Evolutionary conservation across 208 protist species (phyloP).

Genomic region (Wallacemonas sp.): DNA sequence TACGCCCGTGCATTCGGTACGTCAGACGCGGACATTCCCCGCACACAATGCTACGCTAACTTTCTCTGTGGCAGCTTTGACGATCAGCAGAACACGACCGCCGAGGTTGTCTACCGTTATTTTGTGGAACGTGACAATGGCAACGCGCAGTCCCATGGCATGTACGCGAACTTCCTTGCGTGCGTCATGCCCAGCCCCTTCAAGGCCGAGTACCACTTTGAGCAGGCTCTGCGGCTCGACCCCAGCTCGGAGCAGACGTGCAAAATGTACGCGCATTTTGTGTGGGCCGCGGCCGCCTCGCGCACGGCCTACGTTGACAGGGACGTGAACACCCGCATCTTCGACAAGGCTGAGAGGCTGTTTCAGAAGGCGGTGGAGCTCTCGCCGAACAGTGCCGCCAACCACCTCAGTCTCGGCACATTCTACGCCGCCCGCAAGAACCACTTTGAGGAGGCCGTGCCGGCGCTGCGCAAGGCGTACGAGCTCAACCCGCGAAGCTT

Average conservation of each 20-base stretch:
- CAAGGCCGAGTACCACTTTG: slow-evolving; percentile 53
- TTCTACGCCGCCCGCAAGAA: slow-evolving; percentile 64
- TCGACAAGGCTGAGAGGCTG: slow-evolving; percentile 53
- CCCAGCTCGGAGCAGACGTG: slow-evolving; percentile 34
- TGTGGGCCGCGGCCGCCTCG: slow-evolving; percentile 49
- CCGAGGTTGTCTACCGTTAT: slow-evolving; percentile 43
- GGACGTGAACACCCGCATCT: slow-evolving; percentile 36
- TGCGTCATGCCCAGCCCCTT: slow-evolving; percentile 58
- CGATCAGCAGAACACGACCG: slow-evolving; percentile 26
- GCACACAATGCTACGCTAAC: slow-evolving; percentile 73
- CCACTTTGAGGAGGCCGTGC: slow-evolving; percentile 67
- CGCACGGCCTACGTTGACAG: slow-evolving; percentile 29
- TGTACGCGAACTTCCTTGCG: slow-evolving; percentile 76
- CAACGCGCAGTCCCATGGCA: slow-evolving; percentile 30
- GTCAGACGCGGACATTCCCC: slow-evolving; percentile 49
- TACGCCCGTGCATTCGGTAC: slow-evolving; percentile 61
- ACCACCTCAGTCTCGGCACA: slow-evolving; percentile 50
- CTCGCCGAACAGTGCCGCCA: slow-evolving; percentile 40
- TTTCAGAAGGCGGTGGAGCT: slow-evolving; percentile 43
- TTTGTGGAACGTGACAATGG: slow-evolving; percentile 41
- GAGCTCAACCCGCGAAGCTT: slow-evolving; percentile 52
- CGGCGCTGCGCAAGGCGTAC: slow-evolving; percentile 56
- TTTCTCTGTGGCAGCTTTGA: slow-evolving; percentile 54
- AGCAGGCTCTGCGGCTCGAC: slow-evolving; percentile 52
- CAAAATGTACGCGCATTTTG: slow-evolving; percentile 62